These are phyloP conservation scores for Dothistroma septosporum DNA, from an alignment of 2,329 filamentous ascomycete genomes.

Conservation along the genomic window DNA sequence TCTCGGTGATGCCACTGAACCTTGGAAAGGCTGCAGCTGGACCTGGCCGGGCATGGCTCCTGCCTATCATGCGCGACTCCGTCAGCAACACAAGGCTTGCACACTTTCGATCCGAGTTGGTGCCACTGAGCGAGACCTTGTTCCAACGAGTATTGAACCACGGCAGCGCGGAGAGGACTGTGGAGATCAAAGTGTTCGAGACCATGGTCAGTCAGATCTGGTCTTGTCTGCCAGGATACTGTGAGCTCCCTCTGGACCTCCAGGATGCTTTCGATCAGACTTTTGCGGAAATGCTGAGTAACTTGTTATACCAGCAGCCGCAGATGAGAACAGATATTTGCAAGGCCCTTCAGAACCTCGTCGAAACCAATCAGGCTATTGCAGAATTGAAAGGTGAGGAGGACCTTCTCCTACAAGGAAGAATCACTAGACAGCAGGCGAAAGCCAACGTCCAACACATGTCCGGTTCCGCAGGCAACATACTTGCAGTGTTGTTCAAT, in stretches of 20 bases:
- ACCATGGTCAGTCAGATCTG: conserved; percentile 94
- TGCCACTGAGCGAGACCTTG: conserved; percentile 83
- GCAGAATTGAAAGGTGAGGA: conserved; percentile 63
- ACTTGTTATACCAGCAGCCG: conserved; percentile 86
- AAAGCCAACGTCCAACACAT: conserved; percentile 78
- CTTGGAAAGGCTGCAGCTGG: conserved; percentile 69
- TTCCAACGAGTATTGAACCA: conserved; percentile 86
- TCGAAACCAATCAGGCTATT: conserved; percentile 87
- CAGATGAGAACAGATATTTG: conserved; percentile 85
- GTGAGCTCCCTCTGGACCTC: conserved; percentile 78
- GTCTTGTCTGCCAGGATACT: conserved; percentile 91
- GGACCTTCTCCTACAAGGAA: conserved; percentile 71
- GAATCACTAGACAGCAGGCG: conserved; percentile 71
- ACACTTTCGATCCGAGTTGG: conserved; percentile 81
- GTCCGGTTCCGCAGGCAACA: conserved; percentile 73
- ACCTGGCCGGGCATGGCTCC: conserved; percentile 86
- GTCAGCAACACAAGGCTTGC: conserved; percentile 81
- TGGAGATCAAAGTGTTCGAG: conserved; percentile 97
- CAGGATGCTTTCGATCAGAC: conserved; percentile 67
- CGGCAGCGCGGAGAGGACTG: conserved; percentile 77
- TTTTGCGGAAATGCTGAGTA: conserved; percentile 87
- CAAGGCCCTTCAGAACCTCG: conserved; percentile 75
- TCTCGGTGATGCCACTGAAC: conserved; percentile 81
- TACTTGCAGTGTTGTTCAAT: conserved; percentile 96
- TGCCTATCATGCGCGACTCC: conserved; percentile 84